Conservation (phyloP, 441 rosid species). For the Monsonia emarginata region DNA sequence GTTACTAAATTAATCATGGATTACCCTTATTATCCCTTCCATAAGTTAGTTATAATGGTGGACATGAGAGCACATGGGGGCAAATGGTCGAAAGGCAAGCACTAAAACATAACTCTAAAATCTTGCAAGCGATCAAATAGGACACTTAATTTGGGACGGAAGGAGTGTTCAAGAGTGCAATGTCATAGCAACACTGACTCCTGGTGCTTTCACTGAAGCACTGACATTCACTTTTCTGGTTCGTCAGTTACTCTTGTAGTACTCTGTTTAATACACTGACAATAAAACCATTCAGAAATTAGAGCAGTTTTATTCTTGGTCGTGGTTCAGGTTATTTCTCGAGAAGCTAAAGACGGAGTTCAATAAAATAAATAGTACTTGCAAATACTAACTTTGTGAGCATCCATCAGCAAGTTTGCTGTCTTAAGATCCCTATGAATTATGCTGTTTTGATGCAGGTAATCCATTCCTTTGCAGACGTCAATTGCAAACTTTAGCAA, state of each 20-base stretch:
- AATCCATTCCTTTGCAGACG: conserved; percentile 66
- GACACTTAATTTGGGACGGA: no score
- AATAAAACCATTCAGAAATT: background rate
- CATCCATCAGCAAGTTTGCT: conserved; percentile 67
- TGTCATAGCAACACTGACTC: background rate
- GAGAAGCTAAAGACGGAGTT: background rate
- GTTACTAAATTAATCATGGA: no score
- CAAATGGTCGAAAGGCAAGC: no score
- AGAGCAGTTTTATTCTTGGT: background rate
- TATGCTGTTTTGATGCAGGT: conserved; percentile 61
- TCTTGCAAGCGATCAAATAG: no score
- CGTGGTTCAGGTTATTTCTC: background rate
- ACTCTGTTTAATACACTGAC: no score
- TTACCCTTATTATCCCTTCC: no score
- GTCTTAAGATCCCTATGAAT: conserved; percentile 78
- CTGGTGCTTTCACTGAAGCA: background rate
- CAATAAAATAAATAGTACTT: conserved; percentile 1
- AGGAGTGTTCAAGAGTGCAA: background rate
- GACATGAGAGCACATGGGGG: no score
- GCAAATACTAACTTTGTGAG: conserved; percentile 31
- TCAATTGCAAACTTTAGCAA: conserved; percentile 58
- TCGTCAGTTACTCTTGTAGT: no score
- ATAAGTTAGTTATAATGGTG: no score
- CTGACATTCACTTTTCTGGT: background rate
- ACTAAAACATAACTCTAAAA: no score